Conservation (phyloP, 108 stramenopile species). For the Pseudonitzschia multistriata region DNA sequence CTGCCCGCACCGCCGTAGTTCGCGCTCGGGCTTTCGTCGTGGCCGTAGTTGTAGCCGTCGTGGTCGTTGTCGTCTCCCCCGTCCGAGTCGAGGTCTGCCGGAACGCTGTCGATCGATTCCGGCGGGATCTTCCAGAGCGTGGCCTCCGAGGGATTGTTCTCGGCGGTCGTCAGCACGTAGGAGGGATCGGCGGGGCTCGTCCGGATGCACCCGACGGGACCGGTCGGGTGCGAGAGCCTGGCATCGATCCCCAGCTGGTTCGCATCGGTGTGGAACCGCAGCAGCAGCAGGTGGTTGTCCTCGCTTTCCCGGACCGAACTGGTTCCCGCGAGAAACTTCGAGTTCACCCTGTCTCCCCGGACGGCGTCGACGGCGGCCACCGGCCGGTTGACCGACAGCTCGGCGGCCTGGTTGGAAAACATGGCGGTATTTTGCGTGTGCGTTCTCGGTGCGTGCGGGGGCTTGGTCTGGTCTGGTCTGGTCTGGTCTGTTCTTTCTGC, state of each 20-base stretch:
- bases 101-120: constrained; percentile 24
- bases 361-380: constrained; percentile 38
- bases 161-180: constrained; percentile 32
- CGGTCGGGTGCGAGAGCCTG: constrained; percentile 26
- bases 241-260: constrained; percentile 44
- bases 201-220: constrained; percentile 28
- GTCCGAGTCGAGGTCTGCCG: neutral
- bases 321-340: constrained; percentile 46
- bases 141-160: constrained; percentile 18
- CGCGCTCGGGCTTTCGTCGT: neutral
- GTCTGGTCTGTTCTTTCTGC: too few species aligned
- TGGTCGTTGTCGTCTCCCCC: neutral
- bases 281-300: constrained; percentile 31
- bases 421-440: constrained; percentile 11
- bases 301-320: constrained; percentile 21
- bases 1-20: neutral
- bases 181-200: constrained; percentile 40
- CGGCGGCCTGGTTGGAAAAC: constrained; percentile 37
- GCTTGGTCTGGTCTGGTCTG: too few species aligned
- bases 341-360: constrained; percentile 30
- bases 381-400: constrained; percentile 43
- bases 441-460: neutral
- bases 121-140: constrained; percentile 44
- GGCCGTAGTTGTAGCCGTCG: constrained; percentile 19
- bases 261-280: constrained; percentile 41